A percentile compares a stretch with the other conserved stretches of the same genome.
Conservation (phyloP, 805 yeast genomes). For the Cyberlindnera nakhonratchasimensis region DNA sequence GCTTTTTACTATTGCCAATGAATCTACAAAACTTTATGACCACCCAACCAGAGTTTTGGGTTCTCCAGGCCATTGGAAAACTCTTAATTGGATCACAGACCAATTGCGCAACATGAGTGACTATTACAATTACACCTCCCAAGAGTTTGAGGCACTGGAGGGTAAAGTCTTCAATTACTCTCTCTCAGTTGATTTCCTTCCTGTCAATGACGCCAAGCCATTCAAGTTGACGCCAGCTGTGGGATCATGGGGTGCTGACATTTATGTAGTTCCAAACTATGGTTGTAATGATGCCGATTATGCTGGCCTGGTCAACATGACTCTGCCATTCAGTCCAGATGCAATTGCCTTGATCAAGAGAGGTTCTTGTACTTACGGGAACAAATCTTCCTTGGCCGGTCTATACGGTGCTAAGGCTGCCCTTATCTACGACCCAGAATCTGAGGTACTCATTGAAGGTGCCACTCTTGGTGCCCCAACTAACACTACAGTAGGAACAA, state of each 20-base stretch:
- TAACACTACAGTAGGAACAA: slow-evolving; percentile 63
- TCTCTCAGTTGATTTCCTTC: slow-evolving; percentile 50
- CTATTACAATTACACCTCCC: slow-evolving; percentile 63
- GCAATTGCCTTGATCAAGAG: slow-evolving; percentile 70
- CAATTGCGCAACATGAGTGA: slow-evolving; percentile 54
- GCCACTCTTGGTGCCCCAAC: slow-evolving; percentile 67
- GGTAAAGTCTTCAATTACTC: slow-evolving; percentile 58
- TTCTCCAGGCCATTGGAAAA: slow-evolving; percentile 84
- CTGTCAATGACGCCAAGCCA: slow-evolving; percentile 42
- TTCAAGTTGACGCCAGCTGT: slow-evolving; percentile 81
- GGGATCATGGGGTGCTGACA: slow-evolving; percentile 51
- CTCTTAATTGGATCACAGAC: slow-evolving; percentile 62
- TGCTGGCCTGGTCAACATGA: slow-evolving; percentile 37
- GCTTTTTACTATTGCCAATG: slow-evolving; percentile 57
- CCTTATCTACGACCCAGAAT: slow-evolving; percentile 58
- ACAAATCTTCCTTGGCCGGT: slow-evolving; percentile 75
- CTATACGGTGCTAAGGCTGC: slow-evolving; percentile 71
- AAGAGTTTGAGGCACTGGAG: slow-evolving; percentile 66
- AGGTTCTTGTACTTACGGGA: slow-evolving; percentile 83
- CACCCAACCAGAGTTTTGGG: slow-evolving; percentile 95
- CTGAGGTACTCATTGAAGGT: slow-evolving; percentile 50
- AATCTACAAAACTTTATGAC: slow-evolving; percentile 55
- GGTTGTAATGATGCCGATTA: slow-evolving; percentile 75
- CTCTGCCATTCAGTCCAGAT: background rate
- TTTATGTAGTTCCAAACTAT: slow-evolving; percentile 52